Base-by-base conservation (phyloP, 2,329 filamentous ascomycete species). In the Paraphoma chrysanthemicola region DNA sequence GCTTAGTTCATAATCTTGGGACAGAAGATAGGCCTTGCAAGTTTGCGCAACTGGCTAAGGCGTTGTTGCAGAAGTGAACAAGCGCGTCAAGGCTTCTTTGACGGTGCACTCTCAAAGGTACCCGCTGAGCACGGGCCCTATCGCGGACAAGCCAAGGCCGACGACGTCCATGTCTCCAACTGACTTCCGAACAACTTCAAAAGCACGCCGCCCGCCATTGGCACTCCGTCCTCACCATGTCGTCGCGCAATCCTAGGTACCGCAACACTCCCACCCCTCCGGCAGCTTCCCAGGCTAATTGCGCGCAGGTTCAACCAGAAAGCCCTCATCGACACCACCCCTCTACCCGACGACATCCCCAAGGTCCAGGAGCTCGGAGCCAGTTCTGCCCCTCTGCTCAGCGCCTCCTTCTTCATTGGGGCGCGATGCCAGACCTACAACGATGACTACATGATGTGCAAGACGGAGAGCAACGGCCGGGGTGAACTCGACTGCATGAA, bases 371-470 rank as follows among this genome's bases (percentile, higher is more conserved):
- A 99, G 82, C 87, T 99, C 67, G 95, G 95, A 73, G 87, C 92
- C 74, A 96, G 90, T 73, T 98, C 94, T 55, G 95, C 93, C 39
- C 95, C 95, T 53, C 86, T 99, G 44, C 84, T 96, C 57, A 96
- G 92, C 64, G 95, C 95, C 31, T 88, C 92, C 50, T 99, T 91
- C 86, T 99, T 98, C 80, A 99, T 99, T 77, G 95, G 95, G 63
- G 93, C 93, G 67, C 90, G 94, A 75, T 99, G 95, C 88, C 90
- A 87, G 78, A 84, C 91, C 55, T 99, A 93, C 85, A 98, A 98
- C 81, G 95, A 99, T 84, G 95, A 99, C 82, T 99, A 90, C 82
- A 99, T 99, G 94, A 91, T 96, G 83, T 99, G 95, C 90, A 99
- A 99, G 89, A 91, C 87, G 68, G 93, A 97, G 81, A 89, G 92